Evolutionary conservation across 2,329 filamentous ascomycete species (phyloP), one percentile per base, ranked within the genome.

Genomic region (Achaetomium macrosporum): DNA sequence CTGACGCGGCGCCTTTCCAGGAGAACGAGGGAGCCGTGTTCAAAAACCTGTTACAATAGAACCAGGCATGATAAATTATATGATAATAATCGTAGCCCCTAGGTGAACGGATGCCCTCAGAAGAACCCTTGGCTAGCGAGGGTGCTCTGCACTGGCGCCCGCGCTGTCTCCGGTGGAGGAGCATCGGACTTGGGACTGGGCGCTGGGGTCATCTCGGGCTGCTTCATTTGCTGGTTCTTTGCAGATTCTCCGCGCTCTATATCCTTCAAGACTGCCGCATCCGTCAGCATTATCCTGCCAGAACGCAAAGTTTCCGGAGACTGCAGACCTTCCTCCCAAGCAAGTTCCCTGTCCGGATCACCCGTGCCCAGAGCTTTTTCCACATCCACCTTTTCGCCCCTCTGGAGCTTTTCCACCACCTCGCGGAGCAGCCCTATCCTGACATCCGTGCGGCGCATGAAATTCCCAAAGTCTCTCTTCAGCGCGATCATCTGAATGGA

Each of bases 401-500:
- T 78, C 59, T 87, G 82, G 31, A 91, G 76, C 61, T 76, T 82
- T 61, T 85, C 82, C 19, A 91, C 76, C 1, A 90, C 83, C 64
- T 96, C 92, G 37, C 81, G 81, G 54, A 99, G 70, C 30, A 90
- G 66, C 2, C 77, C 79, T 57, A 99, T 87, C 65, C 88, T 86
- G 7, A 88, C 83, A 61, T 96, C 88, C 5, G 90, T 85, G 60
- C 84, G 83, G 47, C 91, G 82, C 64, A 77, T 82, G 62, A 87
- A 91, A 10, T 84, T 82, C 31, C 78, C 76, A 64, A 84, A 87
- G 47, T 91, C 85, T 61, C 87, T 88, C 63, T 85, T 86, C 63
- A 97, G 68, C 35, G 84, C 78, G 64, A 99, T 85, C 77, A 93
- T 88, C 64, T 96, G 88, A 62, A 99, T 96, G 13, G 92, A 88